These are phyloP conservation scores for Thalia dealbata DNA, from an alignment of 176 grass and related monocot genomes.

Conservation along the genomic window DNA sequence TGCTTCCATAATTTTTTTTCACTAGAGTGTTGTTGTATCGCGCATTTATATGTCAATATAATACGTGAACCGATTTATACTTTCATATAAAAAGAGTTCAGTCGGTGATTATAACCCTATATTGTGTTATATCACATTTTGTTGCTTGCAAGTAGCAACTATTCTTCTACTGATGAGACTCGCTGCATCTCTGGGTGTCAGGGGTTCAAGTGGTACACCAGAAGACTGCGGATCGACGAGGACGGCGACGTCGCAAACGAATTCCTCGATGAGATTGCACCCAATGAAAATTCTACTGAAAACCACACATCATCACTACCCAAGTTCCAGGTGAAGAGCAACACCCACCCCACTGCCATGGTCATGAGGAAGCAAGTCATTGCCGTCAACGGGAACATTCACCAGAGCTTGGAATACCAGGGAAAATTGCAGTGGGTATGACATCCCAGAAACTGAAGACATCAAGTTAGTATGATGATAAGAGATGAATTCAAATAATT, in stretches of 20 bases:
- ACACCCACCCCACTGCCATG: slow-evolving; percentile 40
- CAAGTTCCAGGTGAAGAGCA: slow-evolving; percentile 65
- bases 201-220: slow-evolving; percentile 90
- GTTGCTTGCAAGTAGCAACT: background rate
- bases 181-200: slow-evolving; percentile 19
- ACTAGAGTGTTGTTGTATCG: no score
- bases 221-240: slow-evolving; percentile 66
- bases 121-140: no score
- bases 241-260: slow-evolving; percentile 84
- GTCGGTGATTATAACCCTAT: no score
- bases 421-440: slow-evolving; percentile 61
- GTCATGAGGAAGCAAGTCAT: slow-evolving; percentile 60
- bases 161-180: no score
- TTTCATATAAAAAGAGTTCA: no score
- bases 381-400: slow-evolving; percentile 44
- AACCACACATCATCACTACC: background rate
- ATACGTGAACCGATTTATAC: no score
- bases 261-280: slow-evolving; percentile 56
- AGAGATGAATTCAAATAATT: no score
- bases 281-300: slow-evolving; percentile 6
- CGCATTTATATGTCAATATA: no score
- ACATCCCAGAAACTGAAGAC: no score
- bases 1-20: no score
- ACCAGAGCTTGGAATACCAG: slow-evolving; percentile 54
- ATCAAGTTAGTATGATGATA: no score